Evolutionary conservation across 2,329 filamentous ascomycete species (phyloP).

Genomic region (Hypoxylon sp.): DNA sequence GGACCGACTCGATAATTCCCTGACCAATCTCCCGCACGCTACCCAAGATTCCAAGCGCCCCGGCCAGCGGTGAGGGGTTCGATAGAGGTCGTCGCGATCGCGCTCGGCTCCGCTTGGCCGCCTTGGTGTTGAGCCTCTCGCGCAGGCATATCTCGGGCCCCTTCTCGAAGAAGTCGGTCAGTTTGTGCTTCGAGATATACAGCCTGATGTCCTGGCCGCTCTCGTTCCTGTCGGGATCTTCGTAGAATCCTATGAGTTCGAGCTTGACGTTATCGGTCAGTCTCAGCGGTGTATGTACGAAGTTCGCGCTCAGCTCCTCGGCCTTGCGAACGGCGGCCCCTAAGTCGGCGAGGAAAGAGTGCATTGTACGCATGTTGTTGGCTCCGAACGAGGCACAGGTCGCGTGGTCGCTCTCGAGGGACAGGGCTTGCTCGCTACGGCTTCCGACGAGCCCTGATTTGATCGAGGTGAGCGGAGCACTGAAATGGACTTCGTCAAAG

Average conservation of each 20-base stretch:
- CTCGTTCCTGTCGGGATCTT: slow-evolving; percentile 54
- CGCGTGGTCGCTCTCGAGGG: slow-evolving; percentile 62
- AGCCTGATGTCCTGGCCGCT: slow-evolving; percentile 53
- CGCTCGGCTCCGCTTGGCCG: slow-evolving; percentile 36
- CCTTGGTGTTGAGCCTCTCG: slow-evolving; percentile 55
- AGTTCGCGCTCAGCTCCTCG: slow-evolving; percentile 44
- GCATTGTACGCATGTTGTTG: slow-evolving; percentile 58
- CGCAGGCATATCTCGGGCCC: slow-evolving; percentile 64
- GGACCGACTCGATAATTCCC: slow-evolving; percentile 35
- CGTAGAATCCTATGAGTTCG: slow-evolving; percentile 68
- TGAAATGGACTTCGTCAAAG: slow-evolving; percentile 61
- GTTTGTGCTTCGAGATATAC: slow-evolving; percentile 59
- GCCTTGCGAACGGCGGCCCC: slow-evolving; percentile 50
- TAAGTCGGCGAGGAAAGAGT: slow-evolving; percentile 50
- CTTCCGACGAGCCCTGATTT: slow-evolving; percentile 62
- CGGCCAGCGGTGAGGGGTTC: slow-evolving; percentile 15
- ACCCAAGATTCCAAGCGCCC: slow-evolving; percentile 39
- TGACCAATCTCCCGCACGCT: slow-evolving; percentile 44
- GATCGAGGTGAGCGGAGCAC: slow-evolving; percentile 65
- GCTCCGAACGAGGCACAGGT: slow-evolving; percentile 63
- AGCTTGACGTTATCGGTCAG: slow-evolving; percentile 63
- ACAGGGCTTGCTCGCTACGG: slow-evolving; percentile 60
- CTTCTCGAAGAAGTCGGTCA: slow-evolving; percentile 62
- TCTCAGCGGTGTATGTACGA: slow-evolving; percentile 55
- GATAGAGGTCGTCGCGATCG: slow-evolving; percentile 14